Percentiles rank a stretch among this genome's conserved stretches.
Evolutionary conservation across 306 rosid genomes (phyloP).

Genomic region (Bauhinia variegata): DNA sequence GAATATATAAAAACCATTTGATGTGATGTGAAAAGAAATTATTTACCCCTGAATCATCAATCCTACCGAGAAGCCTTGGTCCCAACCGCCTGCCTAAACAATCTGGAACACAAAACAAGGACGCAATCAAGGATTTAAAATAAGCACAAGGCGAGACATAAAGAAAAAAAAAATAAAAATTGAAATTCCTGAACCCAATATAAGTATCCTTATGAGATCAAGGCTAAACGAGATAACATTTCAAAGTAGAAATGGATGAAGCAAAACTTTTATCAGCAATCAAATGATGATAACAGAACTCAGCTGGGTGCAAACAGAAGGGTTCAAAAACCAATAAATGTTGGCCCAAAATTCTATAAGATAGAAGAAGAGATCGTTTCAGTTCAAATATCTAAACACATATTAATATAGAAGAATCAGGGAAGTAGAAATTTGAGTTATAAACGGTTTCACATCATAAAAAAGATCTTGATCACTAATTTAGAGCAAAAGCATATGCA

Average conservation of each 20-base stretch:
- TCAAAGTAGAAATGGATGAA: slow-evolving; percentile 10
- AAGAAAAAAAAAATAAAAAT: neutral
- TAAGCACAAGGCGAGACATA: slow-evolving; percentile 1
- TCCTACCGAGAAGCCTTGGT: slow-evolving; percentile 94
- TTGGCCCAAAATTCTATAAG: neutral
- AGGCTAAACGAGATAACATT: slow-evolving; percentile 12
- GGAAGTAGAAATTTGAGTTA: slow-evolving; percentile 6
- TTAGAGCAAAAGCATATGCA: slow-evolving; percentile 16
- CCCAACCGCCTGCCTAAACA: slow-evolving; percentile 99
- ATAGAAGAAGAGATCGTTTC: neutral
- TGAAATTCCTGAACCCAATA: slow-evolving; percentile 30
- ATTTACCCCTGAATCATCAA: slow-evolving; percentile 94
- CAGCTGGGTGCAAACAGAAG: slow-evolving; percentile 13
- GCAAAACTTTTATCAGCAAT: slow-evolving; percentile 7
- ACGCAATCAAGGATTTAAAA: slow-evolving; percentile 36
- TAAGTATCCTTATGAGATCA: slow-evolving; percentile 18
- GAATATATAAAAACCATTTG: neutral
- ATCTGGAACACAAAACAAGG: slow-evolving; percentile 63
- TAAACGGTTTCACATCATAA: neutral
- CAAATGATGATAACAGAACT: slow-evolving; percentile 30
- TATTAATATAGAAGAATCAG: slow-evolving; percentile 26
- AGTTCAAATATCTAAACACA: slow-evolving; percentile 15
- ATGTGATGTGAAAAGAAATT: slow-evolving; percentile 25
- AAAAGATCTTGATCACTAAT: slow-evolving; percentile 25
- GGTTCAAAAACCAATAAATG: slow-evolving; percentile 1